Conservation (phyloP, 805 yeast species). For the Cyberlindnera mycetangii region DNA sequence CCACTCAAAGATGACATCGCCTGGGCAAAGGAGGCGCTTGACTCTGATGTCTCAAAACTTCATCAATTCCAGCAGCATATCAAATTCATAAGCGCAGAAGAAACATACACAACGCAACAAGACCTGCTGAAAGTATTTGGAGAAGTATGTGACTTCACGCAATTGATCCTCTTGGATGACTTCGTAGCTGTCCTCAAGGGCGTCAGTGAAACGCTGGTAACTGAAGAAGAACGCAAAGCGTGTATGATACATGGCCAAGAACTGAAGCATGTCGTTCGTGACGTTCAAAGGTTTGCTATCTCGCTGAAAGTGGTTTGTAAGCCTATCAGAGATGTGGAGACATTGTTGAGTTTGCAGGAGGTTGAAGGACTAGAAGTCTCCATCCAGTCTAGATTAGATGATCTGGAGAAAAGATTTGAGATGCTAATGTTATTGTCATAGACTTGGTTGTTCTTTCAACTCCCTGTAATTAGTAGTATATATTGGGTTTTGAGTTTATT, state of each 20-base stretch:
- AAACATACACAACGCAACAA: conserved; percentile 20
- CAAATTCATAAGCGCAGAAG: conserved; percentile 20
- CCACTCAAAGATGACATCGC: conserved; percentile 16
- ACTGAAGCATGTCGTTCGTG: conserved; percentile 5
- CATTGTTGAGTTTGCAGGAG: background rate
- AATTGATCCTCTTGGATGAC: conserved; percentile 18
- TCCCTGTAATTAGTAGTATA: too few species aligned
- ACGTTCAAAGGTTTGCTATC: conserved; percentile 10
- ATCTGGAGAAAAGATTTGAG: conserved; percentile 11
- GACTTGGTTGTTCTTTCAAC: too few species aligned
- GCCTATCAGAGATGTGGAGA: conserved; percentile 3
- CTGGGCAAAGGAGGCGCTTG: conserved; percentile 19
- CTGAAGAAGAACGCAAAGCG: conserved; percentile 2
- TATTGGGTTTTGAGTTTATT: too few species aligned
- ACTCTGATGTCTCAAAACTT: conserved; percentile 14
- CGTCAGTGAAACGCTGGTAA: conserved; percentile 6
- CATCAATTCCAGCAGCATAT: conserved; percentile 15
- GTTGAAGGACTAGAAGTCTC: background rate
- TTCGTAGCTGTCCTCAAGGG: conserved; percentile 15
- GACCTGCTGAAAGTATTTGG: conserved; percentile 19
- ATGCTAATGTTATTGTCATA: conserved; percentile 5
- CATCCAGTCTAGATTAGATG: conserved; percentile 5
- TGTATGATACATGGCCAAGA: conserved; percentile 8
- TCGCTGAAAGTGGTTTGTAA: conserved; percentile 7
- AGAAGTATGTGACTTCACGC: conserved; percentile 19